Percentiles rank a stretch among this genome's conserved stretches.
phyloP scores from a whole-genome alignment of 768 basidiomycete genomes.

The Leccinellum albellum region DNA sequence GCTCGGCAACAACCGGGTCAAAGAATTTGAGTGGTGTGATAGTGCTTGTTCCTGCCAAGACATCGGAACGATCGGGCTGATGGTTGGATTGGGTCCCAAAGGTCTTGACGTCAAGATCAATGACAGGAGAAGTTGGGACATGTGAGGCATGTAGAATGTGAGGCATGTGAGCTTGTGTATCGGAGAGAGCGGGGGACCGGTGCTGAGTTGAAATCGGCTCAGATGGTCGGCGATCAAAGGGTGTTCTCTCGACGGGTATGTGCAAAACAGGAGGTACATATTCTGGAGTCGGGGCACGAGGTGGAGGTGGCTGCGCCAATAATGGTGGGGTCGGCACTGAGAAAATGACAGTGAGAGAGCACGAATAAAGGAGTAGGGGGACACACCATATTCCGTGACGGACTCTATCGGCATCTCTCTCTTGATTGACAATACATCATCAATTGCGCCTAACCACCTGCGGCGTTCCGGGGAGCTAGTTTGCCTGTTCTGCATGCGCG shows the following conservation, averaged over 20 bases:
- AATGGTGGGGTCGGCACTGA: conserved; percentile 2
- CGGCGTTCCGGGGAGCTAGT: not conserved
- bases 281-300: not conserved
- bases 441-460: not conserved
- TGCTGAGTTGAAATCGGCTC: not conserved
- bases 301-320: not conserved
- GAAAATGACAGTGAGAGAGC: conserved; percentile 4
- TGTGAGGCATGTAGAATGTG: not conserved
- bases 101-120: conserved; percentile 2
- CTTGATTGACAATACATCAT: not conserved
- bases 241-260: not conserved
- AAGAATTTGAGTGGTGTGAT: not conserved
- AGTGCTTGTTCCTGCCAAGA: not conserved
- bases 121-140: conserved; percentile 5
- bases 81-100: not conserved
- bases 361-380: not conserved
- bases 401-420: not conserved
- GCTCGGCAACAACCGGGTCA: conserved; percentile 1
- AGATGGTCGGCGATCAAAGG: not conserved
- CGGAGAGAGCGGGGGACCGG: not conserved
- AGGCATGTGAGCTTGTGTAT: not conserved
- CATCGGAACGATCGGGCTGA: not conserved
- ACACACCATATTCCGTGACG: conserved; percentile 10
- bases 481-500: not conserved
- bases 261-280: not conserved